Base-by-base conservation (phyloP, 495 filamentous ascomycete genomes). In the Amniculicola lignicola region DNA sequence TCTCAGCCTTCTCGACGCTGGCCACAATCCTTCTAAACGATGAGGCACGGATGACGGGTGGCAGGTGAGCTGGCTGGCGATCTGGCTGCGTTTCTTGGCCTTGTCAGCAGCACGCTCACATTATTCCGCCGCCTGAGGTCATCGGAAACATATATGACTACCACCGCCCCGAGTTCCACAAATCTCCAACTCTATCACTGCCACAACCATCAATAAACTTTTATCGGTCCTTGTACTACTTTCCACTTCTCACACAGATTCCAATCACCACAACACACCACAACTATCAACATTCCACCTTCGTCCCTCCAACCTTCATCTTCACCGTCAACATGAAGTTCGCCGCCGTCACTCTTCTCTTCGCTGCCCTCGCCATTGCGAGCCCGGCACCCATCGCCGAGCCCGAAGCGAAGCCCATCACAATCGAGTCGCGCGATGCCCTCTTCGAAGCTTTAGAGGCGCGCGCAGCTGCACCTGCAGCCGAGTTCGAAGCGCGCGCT, bases 291-390 rank as follows among this genome's bases (percentile, higher is more conserved):
- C 39, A 39, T 46, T 27, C 33, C 11, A 42, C 18, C 18, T 15
- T 6, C 37, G 12, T 16, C 38, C 11, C 25, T 11, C 29, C 4
- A 9, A n/a, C 11, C 47, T 4, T 15, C 29, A 25, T 24, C 45
- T 16, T 15, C 19, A 51, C 18, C 15, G n/a, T 24, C 56, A 53
- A 25, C 2, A 60, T 60, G 57, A 54, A 60, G 49, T 54, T 49
- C 50, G 10, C 35, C 1, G 50, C 50, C 24, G 23, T 46, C 33
- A 54, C 57, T 14, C 57, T 60, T 28, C 49, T 60, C 57, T 21
- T 54, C 50, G 50, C 42, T 3, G 50, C 57, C 43, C 36, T 50
- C 35, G 50, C 57, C n/a, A 31, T 60, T 37, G 57, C 57, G 6
- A 54, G 19, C 28, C 49, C 49, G 1, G 57, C 49, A 41, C 49